Base-by-base conservation (phyloP, 2,329 filamentous ascomycete genomes). In the Talaromyces sp. region DNA sequence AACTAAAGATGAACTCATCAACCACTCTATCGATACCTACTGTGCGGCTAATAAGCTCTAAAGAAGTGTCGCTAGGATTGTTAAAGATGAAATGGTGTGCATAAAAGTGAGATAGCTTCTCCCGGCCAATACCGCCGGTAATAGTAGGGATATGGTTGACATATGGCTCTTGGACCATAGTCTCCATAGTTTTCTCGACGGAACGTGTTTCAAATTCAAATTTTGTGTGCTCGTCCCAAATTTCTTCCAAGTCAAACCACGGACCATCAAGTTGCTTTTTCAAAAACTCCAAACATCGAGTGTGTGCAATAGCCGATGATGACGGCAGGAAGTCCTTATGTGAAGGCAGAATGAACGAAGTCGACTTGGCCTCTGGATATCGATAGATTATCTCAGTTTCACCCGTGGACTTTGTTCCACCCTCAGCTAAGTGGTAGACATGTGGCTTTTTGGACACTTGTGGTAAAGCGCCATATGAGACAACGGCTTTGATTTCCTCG, bases 161-260 rank as follows among this genome's bases (percentile, higher is more conserved):
- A 68, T 92, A 92, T 1, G 89, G 90, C 71, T 91, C 86, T 55
- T 87, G 81, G 1, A 92, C 89, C 89, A 93, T 92, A 0, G 89
- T 92, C n/a, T 81, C 81, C 89, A 93, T 92, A 0, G 89, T 93
- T 65, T 86, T 84, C 64, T 86, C 85, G 0, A 91, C 89, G 2
- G 85, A 85, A 10, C 89, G 82, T 60, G 87, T 85, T 1, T 74
- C 85, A 70, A 93, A 93, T 70, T 92, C 89, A 66, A 83, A 89
- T 51, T 82, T 81, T 0, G 87, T 89, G 71, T 94, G 89, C 73
- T 92, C 89, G 7, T 92, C 89, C 90, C 90, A 94, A 56, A 92
- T 87, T 1, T 82, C 82, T 70, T 93, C 90, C 8, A 93, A 83
- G 66, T 92, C 88, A 68, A 92, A 91, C 64, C 81, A 83, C 0